Conservation (phyloP, 2,329 filamentous ascomycete genomes). For the Xenosphaeropsis pyriputrescens region DNA sequence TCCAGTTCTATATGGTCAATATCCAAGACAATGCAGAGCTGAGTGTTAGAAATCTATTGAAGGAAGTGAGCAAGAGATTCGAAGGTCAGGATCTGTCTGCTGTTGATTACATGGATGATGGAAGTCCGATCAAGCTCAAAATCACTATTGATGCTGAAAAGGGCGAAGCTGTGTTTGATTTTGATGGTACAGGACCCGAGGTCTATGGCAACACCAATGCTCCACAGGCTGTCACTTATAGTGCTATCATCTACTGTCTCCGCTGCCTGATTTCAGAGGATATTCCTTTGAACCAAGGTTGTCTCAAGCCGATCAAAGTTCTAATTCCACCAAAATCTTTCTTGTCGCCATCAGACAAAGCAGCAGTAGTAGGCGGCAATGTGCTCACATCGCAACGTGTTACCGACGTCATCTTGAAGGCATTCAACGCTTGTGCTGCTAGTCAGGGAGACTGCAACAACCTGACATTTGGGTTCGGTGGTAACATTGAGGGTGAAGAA, state of each 20-base stretch:
- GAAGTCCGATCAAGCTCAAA: conserved; percentile 60
- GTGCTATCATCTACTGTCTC: conserved; percentile 75
- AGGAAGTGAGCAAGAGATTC: conserved; percentile 54
- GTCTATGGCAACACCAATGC: conserved; percentile 75
- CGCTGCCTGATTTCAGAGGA: conserved; percentile 68
- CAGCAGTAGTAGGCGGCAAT: conserved; percentile 73
- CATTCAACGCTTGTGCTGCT: conserved; percentile 67
- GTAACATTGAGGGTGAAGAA: conserved; percentile 40
- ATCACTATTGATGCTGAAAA: conserved; percentile 61
- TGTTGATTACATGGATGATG: conserved; percentile 78
- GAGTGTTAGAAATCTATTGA: conserved; percentile 60
- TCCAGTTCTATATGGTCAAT: conserved; percentile 71
- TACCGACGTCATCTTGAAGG: conserved; percentile 70
- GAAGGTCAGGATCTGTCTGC: conserved; percentile 58
- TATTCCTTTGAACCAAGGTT: conserved; percentile 79
- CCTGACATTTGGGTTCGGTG: conserved; percentile 75
- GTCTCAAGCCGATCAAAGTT: conserved; percentile 63
- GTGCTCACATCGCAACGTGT: conserved; percentile 69
- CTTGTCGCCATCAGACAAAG: conserved; percentile 59
- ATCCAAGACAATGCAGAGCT: conserved; percentile 72
- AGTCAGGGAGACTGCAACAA: conserved; percentile 75
- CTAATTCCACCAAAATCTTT: conserved; percentile 58
- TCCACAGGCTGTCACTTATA: conserved; percentile 68
- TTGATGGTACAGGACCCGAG: conserved; percentile 64
- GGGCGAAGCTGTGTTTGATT: conserved; percentile 67